Evolutionary conservation across 164 flowering plant genomes (phyloP).

Genomic region (Sextonia rubra): DNA sequence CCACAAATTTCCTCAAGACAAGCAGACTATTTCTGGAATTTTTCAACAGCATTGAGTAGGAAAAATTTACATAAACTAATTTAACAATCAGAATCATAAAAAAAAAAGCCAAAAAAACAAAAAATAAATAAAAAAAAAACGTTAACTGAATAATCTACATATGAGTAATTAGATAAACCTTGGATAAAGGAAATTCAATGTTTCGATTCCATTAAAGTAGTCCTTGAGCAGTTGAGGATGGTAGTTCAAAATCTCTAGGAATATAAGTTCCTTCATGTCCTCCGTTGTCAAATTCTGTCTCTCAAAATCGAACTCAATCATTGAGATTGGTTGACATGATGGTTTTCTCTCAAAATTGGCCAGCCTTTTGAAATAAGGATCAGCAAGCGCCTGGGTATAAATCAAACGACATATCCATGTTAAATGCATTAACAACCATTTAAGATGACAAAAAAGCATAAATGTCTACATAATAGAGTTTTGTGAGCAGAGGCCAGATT

Average conservation of each 20-base stretch:
- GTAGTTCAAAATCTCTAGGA: conserved; percentile 79
- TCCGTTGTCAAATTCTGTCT: conserved; percentile 79
- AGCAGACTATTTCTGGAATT: conserved; percentile 81
- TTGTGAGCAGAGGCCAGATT: no score
- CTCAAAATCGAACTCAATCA: conserved; percentile 92
- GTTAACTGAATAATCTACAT: no score
- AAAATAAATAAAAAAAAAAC: no score
- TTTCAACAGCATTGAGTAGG: conserved; percentile 69
- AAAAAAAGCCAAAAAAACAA: no score
- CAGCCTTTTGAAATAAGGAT: conserved; percentile 85
- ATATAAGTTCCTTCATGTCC: conserved; percentile 76
- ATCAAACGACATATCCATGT: background rate
- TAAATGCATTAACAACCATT: no score
- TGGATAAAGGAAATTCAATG: conserved; percentile 80
- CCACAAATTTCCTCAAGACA: conserved; percentile 81
- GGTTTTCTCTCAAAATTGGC: conserved; percentile 82
- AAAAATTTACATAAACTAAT: conserved; percentile 9
- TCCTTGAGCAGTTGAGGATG: conserved; percentile 84
- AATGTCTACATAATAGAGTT: no score
- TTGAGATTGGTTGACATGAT: conserved; percentile 75
- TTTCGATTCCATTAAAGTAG: conserved; percentile 74
- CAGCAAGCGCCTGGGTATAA: conserved; percentile 62
- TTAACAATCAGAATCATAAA: background rate
- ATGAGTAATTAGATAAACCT: conserved; percentile 34
- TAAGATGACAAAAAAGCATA: no score